Evolutionary conservation across 75 land plant genomes (phyloP).

Genomic region (Azolla pinnata): DNA sequence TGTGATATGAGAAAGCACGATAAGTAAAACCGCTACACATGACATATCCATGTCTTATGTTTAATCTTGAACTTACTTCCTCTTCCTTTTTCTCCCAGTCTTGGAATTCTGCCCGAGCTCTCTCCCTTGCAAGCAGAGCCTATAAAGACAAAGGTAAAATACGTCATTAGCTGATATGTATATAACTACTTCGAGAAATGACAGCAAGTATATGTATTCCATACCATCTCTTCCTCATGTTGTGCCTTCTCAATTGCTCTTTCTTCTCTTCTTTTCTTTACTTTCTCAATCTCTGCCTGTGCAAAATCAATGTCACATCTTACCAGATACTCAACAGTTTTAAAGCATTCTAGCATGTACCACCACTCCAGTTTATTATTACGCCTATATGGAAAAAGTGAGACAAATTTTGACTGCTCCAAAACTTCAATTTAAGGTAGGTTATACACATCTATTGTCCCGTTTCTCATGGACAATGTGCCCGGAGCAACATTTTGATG

Average conservation of each 20-base stretch:
- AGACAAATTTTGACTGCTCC: not conserved
- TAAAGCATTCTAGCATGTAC: too few relatives aligned
- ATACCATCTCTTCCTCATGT: conserved; percentile 95
- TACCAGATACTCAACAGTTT: too few relatives aligned
- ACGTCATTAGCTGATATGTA: too few relatives aligned
- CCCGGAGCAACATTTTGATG: too few relatives aligned
- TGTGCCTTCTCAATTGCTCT: conserved; percentile 88
- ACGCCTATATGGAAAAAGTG: too few relatives aligned
- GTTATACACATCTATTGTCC: not conserved
- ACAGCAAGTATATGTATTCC: not conserved
- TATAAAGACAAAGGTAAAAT: conserved; percentile 10
- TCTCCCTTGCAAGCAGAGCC: conserved; percentile 90
- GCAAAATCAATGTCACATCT: conserved; percentile 1
- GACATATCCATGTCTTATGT: too few relatives aligned
- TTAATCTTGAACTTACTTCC: too few relatives aligned
- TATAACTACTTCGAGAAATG: not conserved
- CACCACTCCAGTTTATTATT: too few relatives aligned
- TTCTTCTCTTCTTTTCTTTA: conserved; percentile 95
- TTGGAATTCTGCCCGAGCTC: conserved; percentile 90
- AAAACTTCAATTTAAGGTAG: not conserved
- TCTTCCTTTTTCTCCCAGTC: conserved; percentile 99
- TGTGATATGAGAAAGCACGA: too few relatives aligned
- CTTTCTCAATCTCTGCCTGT: conserved; percentile 94
- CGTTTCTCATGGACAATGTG: not conserved
- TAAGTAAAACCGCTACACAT: too few relatives aligned